Base-by-base conservation (phyloP, 1,139 yeast genomes). In the Taiozyma onychis region DNA sequence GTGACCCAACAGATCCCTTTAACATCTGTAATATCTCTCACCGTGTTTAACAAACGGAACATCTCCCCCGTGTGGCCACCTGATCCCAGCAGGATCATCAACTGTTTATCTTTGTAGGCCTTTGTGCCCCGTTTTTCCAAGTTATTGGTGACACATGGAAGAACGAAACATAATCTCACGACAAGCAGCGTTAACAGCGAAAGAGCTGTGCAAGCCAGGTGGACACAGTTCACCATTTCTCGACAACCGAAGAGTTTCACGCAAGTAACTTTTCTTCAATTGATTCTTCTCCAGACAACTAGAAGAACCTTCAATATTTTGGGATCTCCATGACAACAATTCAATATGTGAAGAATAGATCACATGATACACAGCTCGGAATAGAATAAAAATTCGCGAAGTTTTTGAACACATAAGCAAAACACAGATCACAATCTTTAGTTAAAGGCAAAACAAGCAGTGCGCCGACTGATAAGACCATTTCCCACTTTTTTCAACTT, bases 61-160 rank as follows among this genome's bases (percentile, higher is more conserved):
- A 93, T 88, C 65, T 93, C 98, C 1, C 97, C 98, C 0, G 98
- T 91, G 63, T 93, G 99, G 1, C 98, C 99, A 0, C 90, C 99
- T 2, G 95, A 86, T 0, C 95, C 96, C 6, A 88, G 66, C 14
- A 86, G 72, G 1, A 85, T 70, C 77, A 85, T 74, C 21, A 81
- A 14, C 8, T 47, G 49, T 45, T 59, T 57, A 4, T 50, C 47
- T 6, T 54, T 44, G 10, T 51, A 43, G 3, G 44, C 11, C 41
- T 45, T 41, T 9, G 18, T 21, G 39, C 39, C 32, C 24, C 14
- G 27, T 26, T 13, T 8, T 13, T 35, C 39, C 41, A 28, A 50
- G 48, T 26, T 39, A 8, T 39, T 28, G n/a, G 28, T 41, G 35
- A 46, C 28, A n/a, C 32, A 27, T 14, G 49, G 42, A 10, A 43